These are phyloP conservation scores for Apocynum venetum DNA, from an alignment of 257 asterid species.

Conservation along the genomic window DNA sequence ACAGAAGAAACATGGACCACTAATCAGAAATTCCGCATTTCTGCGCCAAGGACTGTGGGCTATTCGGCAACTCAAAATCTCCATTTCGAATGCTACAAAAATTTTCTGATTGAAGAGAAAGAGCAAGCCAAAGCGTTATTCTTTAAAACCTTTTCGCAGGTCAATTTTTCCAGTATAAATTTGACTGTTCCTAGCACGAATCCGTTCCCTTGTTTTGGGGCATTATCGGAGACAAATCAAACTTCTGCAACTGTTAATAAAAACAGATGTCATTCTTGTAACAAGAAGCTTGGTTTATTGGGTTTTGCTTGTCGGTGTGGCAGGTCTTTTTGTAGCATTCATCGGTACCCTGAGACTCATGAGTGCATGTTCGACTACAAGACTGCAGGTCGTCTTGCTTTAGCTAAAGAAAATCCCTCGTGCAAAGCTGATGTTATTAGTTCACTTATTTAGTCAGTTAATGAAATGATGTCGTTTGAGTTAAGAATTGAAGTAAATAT, in stretches of 20 bases:
- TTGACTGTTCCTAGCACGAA: neutral
- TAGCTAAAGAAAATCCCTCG: constrained; percentile 28
- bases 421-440: neutral
- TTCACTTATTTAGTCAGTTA: no score
- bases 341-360: constrained; percentile 35
- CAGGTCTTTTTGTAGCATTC: constrained; percentile 23
- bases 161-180: no score
- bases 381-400: constrained; percentile 10
- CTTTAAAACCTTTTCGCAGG: no score
- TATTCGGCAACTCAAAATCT: neutral
- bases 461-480: no score
- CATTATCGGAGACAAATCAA: neutral
- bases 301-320: constrained; percentile 35
- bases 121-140: no score
- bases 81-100: neutral
- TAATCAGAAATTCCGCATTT: neutral
- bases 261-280: constrained; percentile 30
- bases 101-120: neutral
- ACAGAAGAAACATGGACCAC: neutral
- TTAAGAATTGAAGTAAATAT: no score
- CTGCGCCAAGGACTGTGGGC: neutral
- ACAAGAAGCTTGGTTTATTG: constrained; percentile 21
- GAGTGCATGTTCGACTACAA: constrained; percentile 29
- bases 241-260: neutral
- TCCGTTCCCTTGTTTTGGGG: neutral